Base-by-base conservation (phyloP, 306 rosid genomes). In the Vigna angularis region DNA sequence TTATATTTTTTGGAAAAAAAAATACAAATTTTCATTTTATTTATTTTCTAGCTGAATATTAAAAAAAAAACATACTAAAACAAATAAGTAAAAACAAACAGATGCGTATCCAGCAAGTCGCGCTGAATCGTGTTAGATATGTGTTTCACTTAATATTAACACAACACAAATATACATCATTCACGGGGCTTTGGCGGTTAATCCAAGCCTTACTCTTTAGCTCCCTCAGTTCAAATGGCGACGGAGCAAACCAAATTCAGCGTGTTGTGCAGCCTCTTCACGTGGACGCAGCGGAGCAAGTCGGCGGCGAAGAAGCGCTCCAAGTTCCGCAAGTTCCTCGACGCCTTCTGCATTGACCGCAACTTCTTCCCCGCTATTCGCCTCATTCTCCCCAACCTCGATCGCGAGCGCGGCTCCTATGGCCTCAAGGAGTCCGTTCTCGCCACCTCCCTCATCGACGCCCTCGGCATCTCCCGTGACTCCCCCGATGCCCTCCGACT, bases 351-450 rank as follows among this genome's bases (percentile, higher is more conserved):
- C 86, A 64, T 22, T 18, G 86, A 89, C 79, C 22, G 50, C 15
- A 83, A 88, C 61, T 92, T 83, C 81, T 92, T 94, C 83, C 63
- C 81, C 16, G 88, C 97, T 0, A 76, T 94, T n/a, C 92, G 98
- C 17, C 87, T 94, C 71, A 75, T 94, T 45, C 93, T 94, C 15
- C 98, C 98, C 0, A 87, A 45, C 72, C 96, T 94, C 47, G 98
- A 94, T 26, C 93, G 98, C 50, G 97, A 92, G 76, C 91, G 98
- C 1, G 93, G 93, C 66, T 73, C 85, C 74, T 94, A 92, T 40
- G 98, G 97, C 56, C 97, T 94, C 82, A 92, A 90, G 82, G 98
- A 94, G 86, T 90, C 96, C 4, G 91, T 89, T 6, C 93, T 94
- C 68, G 97, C 98, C 63, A 89, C 89, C 32, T 90, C 86, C 67